Base-by-base conservation (phyloP, 1,139 yeast species). In the Yamadazyma conglobata region DNA sequence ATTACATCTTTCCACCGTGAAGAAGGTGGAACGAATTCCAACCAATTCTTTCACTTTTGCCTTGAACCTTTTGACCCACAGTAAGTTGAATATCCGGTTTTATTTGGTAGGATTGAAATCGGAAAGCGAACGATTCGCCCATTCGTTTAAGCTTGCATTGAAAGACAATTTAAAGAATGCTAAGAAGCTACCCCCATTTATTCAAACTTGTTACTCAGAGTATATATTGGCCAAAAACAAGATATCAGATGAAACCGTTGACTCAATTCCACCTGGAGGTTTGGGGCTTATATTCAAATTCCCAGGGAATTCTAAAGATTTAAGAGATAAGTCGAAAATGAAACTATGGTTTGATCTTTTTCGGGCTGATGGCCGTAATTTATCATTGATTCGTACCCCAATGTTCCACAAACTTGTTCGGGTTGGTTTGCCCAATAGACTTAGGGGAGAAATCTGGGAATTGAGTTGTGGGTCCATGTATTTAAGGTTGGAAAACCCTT, bases 401-500 rank as follows among this genome's bases (percentile, higher is more conserved):
- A 77, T 79, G 54, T 91, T 87, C 52, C 85, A 79, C 54, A 84
- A 84, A 47, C 71, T 89, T 32, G 72, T 91, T 12, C 70, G 96
- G 33, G 94, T 88, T 11, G 98, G 98, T 0, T 67, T 93, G 22
- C 97, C 98, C 6, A 91, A 91, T 51, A 67, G 94, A 36, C 64
- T 91, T 33, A 70, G 99, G 44, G 98, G 98, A 19, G 99, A 93
- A 51, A 68, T 91, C 11, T 93, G 99, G 99, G 98, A 91, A 54
- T 61, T 87, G 36, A 77, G 88, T 32, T 77, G 88, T 33, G 99
- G 98, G 5, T 81, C 95, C 0, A 80, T 87, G 69, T 86, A 79
- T 48, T 54, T 75, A 30, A 64, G 97, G 34, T 73, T 79, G 48
- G 77, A 77, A 33, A 67, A 81, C 43, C 73, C 71, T 12, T 73